A percentile compares a stretch with the other conserved stretches of the same genome.
These are phyloP conservation scores for Goffeauzyma gilvescens DNA, from an alignment of 768 basidiomycete genomes.

Conservation along the genomic window DNA sequence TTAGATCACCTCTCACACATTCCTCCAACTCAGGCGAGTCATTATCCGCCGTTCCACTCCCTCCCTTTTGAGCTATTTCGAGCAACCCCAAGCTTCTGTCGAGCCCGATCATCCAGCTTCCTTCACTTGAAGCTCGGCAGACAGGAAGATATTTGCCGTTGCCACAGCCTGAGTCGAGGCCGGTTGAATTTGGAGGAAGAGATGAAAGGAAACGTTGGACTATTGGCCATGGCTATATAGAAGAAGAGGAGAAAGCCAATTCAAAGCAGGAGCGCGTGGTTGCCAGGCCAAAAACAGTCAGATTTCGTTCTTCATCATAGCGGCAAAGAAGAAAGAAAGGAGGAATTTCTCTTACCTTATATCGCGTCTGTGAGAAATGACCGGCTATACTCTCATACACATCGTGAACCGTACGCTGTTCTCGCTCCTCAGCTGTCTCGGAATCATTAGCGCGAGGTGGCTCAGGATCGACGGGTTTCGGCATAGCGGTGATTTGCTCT, in stretches of 20 bases:
- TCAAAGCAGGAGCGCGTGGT: not conserved
- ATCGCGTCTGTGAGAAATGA: conserved; percentile 32
- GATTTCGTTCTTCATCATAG: too few species aligned
- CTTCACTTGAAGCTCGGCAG: conserved; percentile 42
- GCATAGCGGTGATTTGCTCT: too few species aligned
- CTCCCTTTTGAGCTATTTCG: conserved; percentile 40
- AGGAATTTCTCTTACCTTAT: conserved; percentile 18
- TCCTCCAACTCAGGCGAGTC: conserved; percentile 30
- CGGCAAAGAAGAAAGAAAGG: not conserved
- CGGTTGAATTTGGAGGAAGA: conserved; percentile 58
- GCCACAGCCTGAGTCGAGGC: conserved; percentile 85
- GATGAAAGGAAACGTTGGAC: conserved; percentile 54
- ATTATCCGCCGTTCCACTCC: conserved; percentile 41
- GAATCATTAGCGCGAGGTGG: not conserved
- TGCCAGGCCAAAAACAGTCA: not conserved
- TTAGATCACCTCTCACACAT: conserved; percentile 52
- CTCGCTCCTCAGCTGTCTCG: conserved; percentile 12
- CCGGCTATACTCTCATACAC: conserved; percentile 32
- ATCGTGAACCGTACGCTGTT: conserved; percentile 27
- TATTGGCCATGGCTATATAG: conserved; percentile 65
- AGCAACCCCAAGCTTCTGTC: conserved; percentile 66
- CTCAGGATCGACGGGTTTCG: conserved; percentile 2
- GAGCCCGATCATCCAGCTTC: conserved; percentile 58
- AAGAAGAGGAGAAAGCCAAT: not conserved
- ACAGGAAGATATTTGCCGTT: conserved; percentile 87